Evolutionary conservation across 768 basidiomycete species (phyloP).

Genomic region (Lactarius hengduanensis): DNA sequence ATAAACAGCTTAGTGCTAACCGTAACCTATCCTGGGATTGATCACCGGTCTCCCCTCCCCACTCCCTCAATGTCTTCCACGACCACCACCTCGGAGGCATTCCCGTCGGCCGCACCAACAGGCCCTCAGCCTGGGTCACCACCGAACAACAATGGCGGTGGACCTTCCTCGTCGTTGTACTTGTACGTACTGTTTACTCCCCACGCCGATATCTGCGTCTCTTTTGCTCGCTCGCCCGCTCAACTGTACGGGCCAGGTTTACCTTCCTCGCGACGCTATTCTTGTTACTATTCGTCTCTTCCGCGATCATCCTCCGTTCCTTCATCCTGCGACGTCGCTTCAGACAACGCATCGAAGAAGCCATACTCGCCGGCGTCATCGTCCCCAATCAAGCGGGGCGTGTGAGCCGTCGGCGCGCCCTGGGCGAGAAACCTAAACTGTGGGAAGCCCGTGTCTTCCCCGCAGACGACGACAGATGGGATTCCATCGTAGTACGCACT

Average conservation of each 20-base stretch:
- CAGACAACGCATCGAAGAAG: slow-evolving; percentile 52
- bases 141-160: slow-evolving; percentile 1
- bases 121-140: background rate
- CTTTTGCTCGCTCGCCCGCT: slow-evolving; percentile 10
- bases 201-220: background rate
- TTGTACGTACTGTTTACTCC: slow-evolving; percentile 23
- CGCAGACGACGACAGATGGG: slow-evolving; percentile 41
- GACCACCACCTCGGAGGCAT: background rate
- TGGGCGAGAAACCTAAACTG: slow-evolving; percentile 51
- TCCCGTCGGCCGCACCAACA: background rate
- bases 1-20: background rate
- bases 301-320: slow-evolving; percentile 61
- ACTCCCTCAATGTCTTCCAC: slow-evolving; percentile 19
- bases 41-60: background rate
- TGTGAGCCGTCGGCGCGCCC: slow-evolving; percentile 39
- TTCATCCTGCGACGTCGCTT: slow-evolving; percentile 59
- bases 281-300: slow-evolving; percentile 63
- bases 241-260: slow-evolving; percentile 42
- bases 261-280: slow-evolving; percentile 73
- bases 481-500: slow-evolving; percentile 46
- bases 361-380: slow-evolving; percentile 50
- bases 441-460: slow-evolving; percentile 45
- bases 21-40: background rate
- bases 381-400: slow-evolving; percentile 37
- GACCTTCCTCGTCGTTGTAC: slow-evolving; percentile 30